Conservation (phyloP, 768 basidiomycete genomes). For the Boletus huronensis region DNA sequence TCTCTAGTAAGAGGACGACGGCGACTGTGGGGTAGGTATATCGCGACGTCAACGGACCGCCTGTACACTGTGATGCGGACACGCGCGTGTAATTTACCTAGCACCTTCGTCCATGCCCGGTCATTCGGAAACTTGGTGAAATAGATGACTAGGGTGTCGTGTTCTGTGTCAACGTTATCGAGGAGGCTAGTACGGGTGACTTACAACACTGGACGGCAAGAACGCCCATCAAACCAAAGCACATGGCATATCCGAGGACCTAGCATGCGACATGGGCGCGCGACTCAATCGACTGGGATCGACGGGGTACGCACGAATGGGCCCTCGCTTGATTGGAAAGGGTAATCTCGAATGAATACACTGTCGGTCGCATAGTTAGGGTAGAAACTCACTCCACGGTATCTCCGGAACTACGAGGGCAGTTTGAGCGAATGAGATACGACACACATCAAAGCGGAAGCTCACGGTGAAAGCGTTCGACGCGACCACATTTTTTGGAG, state of each 20-base stretch:
- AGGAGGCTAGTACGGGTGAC: neutral
- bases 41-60: neutral
- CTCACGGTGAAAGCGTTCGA: neutral
- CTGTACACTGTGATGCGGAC: neutral
- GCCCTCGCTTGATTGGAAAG: neutral
- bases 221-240: neutral
- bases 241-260: neutral
- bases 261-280: neutral
- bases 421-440: neutral
- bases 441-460: neutral
- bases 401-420: neutral
- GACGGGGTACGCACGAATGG: slow-evolving; percentile 3
- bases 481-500: neutral
- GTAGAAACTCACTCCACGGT: neutral
- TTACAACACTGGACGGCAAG: neutral
- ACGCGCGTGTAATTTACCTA: neutral
- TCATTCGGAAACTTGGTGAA: slow-evolving; percentile 11
- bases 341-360: neutral
- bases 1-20: slow-evolving; percentile 1
- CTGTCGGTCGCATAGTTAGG: neutral
- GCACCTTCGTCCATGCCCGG: neutral
- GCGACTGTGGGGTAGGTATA: slow-evolving; percentile 1
- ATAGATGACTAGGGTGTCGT: slow-evolving; percentile 2
- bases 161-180: neutral
- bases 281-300: neutral